Evolutionary conservation across 352 stramenopile species (phyloP), one percentile per base, ranked within the genome.

Genomic region (Pythium periplocum): DNA sequence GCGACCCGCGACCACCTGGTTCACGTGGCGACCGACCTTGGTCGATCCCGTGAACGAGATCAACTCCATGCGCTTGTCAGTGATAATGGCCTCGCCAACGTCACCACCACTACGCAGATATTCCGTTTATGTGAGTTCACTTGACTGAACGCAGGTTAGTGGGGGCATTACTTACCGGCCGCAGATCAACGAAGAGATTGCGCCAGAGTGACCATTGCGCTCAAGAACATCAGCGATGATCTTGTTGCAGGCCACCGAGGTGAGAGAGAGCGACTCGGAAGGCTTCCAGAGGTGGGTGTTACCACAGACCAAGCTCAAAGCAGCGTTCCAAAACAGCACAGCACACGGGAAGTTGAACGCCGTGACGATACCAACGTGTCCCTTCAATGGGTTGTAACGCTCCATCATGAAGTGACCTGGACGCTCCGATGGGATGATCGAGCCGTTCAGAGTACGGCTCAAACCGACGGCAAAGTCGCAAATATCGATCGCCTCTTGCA

Each of bases 311-410:
- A 97, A 60, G 68, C 83, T 95, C 36, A 98, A 51, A 4, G 90
- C 85, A 3, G 85, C 70, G 68, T 98, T 98, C 91, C 91, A 98
- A 68, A 92, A 92, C 34, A 92, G 62, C 62, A 92, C 82, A 30
- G 89, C 89, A 52, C 84, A 91, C 10, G 90, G 90, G 58, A 97
- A 97, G 80, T 97, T 97, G 69, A 97, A 98, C 17, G 91, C 90
- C 50, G 88, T 96, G 68, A 98, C 84, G 65, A 98, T 96, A 51
- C 87, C 91, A 32, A 97, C 84, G 56, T 95, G 86, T 57, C 91
- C 91, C 70, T 96, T 91, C 35, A 98, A 70, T 36, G 90, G 90
- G 66, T 97, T 96, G 72, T 94, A 97, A 9, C 78, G 77, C 63
- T 97, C 90, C 84, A 97, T 96, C 84, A 97, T 96, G 40, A 94